These are phyloP conservation scores for Ogataea salicorniae DNA, from an alignment of 805 yeast genomes.

Conservation along the genomic window DNA sequence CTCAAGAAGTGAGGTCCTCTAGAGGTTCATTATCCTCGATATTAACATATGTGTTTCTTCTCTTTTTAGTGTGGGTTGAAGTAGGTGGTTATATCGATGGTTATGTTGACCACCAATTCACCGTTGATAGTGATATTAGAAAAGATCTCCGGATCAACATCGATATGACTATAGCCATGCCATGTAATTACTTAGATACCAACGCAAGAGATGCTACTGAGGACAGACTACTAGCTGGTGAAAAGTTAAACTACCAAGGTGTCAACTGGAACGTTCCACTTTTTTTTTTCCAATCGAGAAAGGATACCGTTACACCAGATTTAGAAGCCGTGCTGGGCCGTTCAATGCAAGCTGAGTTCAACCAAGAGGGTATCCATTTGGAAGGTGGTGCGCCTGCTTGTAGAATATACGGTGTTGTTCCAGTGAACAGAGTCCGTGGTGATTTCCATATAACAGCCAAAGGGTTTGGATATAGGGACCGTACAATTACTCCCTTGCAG, in stretches of 20 bases:
- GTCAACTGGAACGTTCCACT: conserved; percentile 50
- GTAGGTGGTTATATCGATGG: conserved; percentile 85
- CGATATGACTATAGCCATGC: conserved; percentile 78
- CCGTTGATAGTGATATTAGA: conserved; percentile 58
- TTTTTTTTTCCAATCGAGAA: conserved; percentile 39
- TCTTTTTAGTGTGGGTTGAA: conserved; percentile 77
- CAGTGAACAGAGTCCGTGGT: conserved; percentile 82
- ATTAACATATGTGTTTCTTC: conserved; percentile 51
- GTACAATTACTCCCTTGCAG: conserved; percentile 42
- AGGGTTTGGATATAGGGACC: conserved; percentile 58
- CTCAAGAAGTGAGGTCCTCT: conserved; percentile 65
- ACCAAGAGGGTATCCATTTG: conserved; percentile 35
- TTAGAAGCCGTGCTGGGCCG: conserved; percentile 62
- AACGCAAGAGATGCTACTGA: conserved; percentile 72
- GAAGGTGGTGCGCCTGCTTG: conserved; percentile 72
- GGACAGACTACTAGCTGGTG: conserved; percentile 75
- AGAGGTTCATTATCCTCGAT: conserved; percentile 76
- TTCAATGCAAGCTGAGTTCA: conserved; percentile 61
- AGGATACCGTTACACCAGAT: conserved; percentile 50
- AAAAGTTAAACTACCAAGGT: conserved; percentile 68
- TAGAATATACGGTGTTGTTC: conserved; percentile 74
- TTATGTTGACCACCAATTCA: conserved; percentile 66
- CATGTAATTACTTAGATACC: conserved; percentile 71
- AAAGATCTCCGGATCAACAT: conserved; percentile 64
- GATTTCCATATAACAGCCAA: conserved; percentile 78